These are phyloP conservation scores for Aureobasidium uvarum DNA, from an alignment of 2,329 filamentous ascomycete species.

Conservation along the genomic window DNA sequence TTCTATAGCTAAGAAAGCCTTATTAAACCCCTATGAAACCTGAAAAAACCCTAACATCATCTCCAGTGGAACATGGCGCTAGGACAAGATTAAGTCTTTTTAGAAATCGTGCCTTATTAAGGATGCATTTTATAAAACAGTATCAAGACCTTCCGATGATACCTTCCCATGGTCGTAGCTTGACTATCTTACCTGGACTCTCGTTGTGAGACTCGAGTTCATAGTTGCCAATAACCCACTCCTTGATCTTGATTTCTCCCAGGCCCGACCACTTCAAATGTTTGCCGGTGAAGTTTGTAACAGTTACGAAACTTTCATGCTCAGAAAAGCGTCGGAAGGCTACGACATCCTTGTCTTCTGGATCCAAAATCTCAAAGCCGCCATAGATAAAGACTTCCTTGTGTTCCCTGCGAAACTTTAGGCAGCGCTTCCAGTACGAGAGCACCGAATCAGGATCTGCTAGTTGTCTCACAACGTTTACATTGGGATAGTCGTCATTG, in stretches of 20 bases:
- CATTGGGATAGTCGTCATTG: conserved; percentile 59
- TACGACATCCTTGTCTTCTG: not conserved
- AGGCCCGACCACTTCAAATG: not conserved
- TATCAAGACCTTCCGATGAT: not conserved
- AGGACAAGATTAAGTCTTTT: too few relatives aligned
- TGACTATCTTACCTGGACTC: not conserved
- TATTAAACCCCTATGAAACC: too few relatives aligned
- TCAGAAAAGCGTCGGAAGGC: not conserved
- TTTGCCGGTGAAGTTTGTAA: conserved; percentile 17
- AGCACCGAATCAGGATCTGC: conserved; percentile 54
- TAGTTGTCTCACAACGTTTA: conserved; percentile 62
- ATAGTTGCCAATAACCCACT: conserved; percentile 19
- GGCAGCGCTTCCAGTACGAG: conserved; percentile 59
- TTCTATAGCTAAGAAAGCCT: too few relatives aligned
- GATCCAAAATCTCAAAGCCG: not conserved
- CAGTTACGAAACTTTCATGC: conserved; percentile 1
- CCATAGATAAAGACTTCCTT: conserved; percentile 48
- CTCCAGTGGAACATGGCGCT: too few relatives aligned
- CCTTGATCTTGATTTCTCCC: not conserved
- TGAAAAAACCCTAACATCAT: too few relatives aligned
- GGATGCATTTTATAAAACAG: too few relatives aligned
- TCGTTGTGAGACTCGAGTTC: conserved; percentile 1
- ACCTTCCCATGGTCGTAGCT: not conserved
- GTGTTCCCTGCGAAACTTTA: conserved; percentile 56
- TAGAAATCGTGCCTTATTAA: too few relatives aligned